Evolutionary conservation across 2,329 filamentous ascomycete species (phyloP).

Genomic region (Penicillium vulpinum): DNA sequence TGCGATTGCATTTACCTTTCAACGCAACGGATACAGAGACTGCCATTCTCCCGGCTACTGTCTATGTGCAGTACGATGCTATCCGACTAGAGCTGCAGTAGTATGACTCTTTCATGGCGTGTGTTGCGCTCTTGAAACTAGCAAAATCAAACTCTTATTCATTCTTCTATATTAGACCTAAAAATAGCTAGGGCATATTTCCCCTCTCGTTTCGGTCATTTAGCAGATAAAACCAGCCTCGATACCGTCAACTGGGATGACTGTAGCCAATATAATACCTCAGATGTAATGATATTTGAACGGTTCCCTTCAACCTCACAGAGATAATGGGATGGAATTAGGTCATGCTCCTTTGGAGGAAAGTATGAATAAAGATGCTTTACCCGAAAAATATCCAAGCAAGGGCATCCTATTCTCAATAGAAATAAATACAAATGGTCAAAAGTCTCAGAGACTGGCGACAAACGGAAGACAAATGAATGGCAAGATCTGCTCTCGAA

Average conservation of each 20-base stretch:
- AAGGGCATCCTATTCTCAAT: conserved; percentile 1
- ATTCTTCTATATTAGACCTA: not conserved
- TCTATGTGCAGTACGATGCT: conserved; percentile 68
- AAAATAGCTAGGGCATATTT: not conserved
- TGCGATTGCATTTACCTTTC: conserved; percentile 60
- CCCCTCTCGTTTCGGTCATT: not conserved
- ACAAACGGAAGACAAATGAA: conserved; percentile 17
- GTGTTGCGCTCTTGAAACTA: not conserved
- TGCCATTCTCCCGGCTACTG: conserved; percentile 54
- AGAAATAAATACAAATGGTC: conserved; percentile 13
- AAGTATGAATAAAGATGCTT: not conserved
- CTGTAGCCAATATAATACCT: too few relatives aligned
- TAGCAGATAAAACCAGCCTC: not conserved
- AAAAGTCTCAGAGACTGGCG: conserved; percentile 1
- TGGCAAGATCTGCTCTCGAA: not conserved
- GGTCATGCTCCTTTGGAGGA: not conserved
- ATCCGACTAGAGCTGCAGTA: conserved; percentile 56
- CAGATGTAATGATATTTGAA: not conserved
- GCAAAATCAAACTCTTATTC: not conserved
- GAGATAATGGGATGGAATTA: not conserved
- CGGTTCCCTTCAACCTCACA: not conserved
- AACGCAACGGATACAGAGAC: conserved; percentile 61
- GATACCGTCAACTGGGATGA: too few relatives aligned
- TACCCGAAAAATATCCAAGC: too few relatives aligned
- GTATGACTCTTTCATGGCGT: not conserved